Base-by-base conservation (phyloP, 2,329 filamentous ascomycete species). In the Penicillium sp. region DNA sequence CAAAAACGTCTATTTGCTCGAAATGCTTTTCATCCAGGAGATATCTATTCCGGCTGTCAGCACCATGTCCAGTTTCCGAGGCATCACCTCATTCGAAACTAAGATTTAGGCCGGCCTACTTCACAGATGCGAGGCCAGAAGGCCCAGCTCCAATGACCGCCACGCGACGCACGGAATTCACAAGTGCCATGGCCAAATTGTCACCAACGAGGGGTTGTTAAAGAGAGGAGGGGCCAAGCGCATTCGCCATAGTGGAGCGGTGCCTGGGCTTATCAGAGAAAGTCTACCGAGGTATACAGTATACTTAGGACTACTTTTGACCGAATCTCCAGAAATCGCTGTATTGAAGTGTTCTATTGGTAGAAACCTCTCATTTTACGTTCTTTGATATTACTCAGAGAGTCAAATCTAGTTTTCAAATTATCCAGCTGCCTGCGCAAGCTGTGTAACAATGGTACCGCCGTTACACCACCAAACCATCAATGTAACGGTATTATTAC, bases 101-200 rank as follows among this genome's bases (percentile, higher is more conserved):
- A 2, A 26, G n/a, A 23, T 34, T 7, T 43, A 29, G 17, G 7
- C 33, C 18, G 32, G 27, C 15, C 36, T 73, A 76, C 79, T 91
- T 94, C 46, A 90, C 90, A 20, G 88, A 85, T 21, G 87, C 84
- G 3, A 96, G 78, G 4, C 93, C 92, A 56, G 83, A 84, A 0
- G 92, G 89, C 0, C 92, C 92, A 8, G 89, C 91, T 18, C 92
- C 92, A 59, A 97, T 84, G 54, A 97, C 79, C 59, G 89, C 90
- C 58, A 96, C 79, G 33, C 60, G 65, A 17, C 63, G 64, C 43
- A 74, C 44, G 10, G 60, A 55, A 41, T 59, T 56, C 40, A 56
- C 49, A 21, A 62, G 29, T 26, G 58, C 15, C 66, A 68, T 68
- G 15, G 17, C 13, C 27, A 3, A 15, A 10, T 12, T 17, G 2